Base-by-base conservation (phyloP, 148 eudicot genomes). In the Dianthus caryophyllus region DNA sequence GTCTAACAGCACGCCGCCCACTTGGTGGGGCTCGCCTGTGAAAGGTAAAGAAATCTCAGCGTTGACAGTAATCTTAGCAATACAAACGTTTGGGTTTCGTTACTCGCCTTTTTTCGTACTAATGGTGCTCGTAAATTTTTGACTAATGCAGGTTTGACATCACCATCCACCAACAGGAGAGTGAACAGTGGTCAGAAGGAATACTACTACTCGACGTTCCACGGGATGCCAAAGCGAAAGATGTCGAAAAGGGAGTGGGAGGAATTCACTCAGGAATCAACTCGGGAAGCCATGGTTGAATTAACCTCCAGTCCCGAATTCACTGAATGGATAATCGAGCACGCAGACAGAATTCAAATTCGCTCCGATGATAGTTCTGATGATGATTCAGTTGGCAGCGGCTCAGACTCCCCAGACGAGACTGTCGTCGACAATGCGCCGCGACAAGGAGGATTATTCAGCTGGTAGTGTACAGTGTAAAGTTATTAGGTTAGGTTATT, bases 231-330 rank as follows among this genome's bases (percentile, higher is more conserved):
- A 16, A 75, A 79, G 70, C 70, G 77, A 60, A 89, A 82, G 81
- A 89, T 82, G 83, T 76, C 93, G 1, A 77, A 83, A 68, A 80
- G 69, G 76, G 88, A 90, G 68, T 90, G 85, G 87, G 84, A 82
- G 53, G 76, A 82, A 5, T 85, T 84, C 56, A 85, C 90, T 6
- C 71, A 73, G 61, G 85, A 87, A 69, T 82, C 88, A 25, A 90
- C 97, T 5, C 73, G 74, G 57, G 74, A 87, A 66, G 84, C 90
- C 9, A 65, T 90, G 71, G 74, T 75, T 5, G 87, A 78, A 48
- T 69, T 79, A 80, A 77, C 87, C 46, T 80, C 97, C 38, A 79
- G 86, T 9, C 97, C 97, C 0, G 86, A 90, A 54, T 90, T 90
- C 70, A 67, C 86, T 2, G 84, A 87, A 11, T 90, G 97, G 97